Percentiles rank a stretch among this genome's conserved stretches.
phyloP scores from a whole-genome alignment of 768 basidiomycete genomes.

The Mycena filopes region DNA sequence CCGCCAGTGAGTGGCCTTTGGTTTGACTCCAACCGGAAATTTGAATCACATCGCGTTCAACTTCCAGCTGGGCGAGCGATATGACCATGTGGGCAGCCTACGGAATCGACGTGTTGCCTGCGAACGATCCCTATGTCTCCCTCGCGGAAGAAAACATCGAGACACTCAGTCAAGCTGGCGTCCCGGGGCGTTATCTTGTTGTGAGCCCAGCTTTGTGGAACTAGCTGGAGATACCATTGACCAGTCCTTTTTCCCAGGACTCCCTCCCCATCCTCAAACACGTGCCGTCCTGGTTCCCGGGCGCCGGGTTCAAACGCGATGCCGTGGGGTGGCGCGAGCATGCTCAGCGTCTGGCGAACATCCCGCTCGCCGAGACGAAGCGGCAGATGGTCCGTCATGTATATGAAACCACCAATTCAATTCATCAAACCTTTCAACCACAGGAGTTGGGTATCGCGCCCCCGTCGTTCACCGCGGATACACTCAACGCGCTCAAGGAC shows the following conservation, averaged over 20 bases:
- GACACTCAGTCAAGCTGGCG: constrained; percentile 36
- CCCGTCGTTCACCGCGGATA: constrained; percentile 4
- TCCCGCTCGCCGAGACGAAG: constrained; percentile 10
- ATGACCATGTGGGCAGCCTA: constrained; percentile 43
- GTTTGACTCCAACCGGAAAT: too few species aligned
- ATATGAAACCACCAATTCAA: background rate
- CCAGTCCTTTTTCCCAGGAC: background rate
- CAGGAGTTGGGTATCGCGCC: constrained; percentile 8
- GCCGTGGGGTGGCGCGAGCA: constrained; percentile 1
- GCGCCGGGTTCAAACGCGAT: background rate
- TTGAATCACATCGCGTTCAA: background rate
- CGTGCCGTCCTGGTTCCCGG: constrained; percentile 8
- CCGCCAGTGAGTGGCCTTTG: too few species aligned
- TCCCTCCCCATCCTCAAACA: constrained; percentile 3
- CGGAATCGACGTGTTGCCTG: constrained; percentile 41
- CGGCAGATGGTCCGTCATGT: constrained; percentile 6
- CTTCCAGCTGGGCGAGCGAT: constrained; percentile 35
- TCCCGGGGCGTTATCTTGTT: constrained; percentile 45
- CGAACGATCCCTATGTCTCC: constrained; percentile 44
- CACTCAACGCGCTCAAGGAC: background rate
- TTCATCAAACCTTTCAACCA: background rate
- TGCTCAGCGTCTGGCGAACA: background rate
- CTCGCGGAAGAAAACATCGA: constrained; percentile 39
- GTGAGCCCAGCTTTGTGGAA: constrained; percentile 15
- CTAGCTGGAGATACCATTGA: too few species aligned